Evolutionary conservation across 2,329 filamentous ascomycete species (phyloP), one percentile per base, ranked within the genome.

Genomic region (Fusarium bulbicola): DNA sequence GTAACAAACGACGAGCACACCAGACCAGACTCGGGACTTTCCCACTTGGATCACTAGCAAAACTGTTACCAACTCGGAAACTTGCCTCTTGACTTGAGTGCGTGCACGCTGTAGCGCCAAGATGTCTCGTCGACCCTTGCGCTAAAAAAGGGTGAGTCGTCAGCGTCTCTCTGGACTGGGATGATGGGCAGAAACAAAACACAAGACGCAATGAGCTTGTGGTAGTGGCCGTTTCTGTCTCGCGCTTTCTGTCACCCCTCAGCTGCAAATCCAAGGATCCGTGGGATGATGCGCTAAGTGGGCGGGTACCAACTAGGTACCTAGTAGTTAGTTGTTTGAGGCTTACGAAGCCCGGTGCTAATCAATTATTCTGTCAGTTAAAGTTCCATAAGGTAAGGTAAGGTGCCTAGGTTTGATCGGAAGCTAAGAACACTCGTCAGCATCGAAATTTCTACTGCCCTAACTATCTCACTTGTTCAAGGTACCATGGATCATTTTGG

Each of bases 51-150:
- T 54, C 50, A 28, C 36, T 42, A 57, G 49, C 18, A 52, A 36
- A 52, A 67, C 54, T 69, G 45, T 69, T 69, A 64, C 65, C 66
- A 45, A 64, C 50, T 64, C 28, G 50, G 58, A 58, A 36, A 62
- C 62, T 46, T 53, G 56, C 18, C 53, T 62, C 34, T 54, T n/a
- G 24, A 40, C 50, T 54, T 52, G 32, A 50, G 61, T 64, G 61
- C 45, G 45, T 60, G 60, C 54, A 39, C 52, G 49, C 66, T 63
- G 37, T 56, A 69, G 64, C 68, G 72, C 73, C 70, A 72, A 75
- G 73, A 59, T 64, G 63, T 59, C 60, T 65, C 62, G 70, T 66
- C 43, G 70, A 63, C 61, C 73, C 73, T 72, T 69, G 66, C 49
- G 43, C 62, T 73, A 40, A 57, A 66, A 66, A 72, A 56, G 63